Percentiles rank a stretch among this genome's conserved stretches.
Conservation (phyloP, 805 yeast genomes). For the Yamadazyma akitaensis region DNA sequence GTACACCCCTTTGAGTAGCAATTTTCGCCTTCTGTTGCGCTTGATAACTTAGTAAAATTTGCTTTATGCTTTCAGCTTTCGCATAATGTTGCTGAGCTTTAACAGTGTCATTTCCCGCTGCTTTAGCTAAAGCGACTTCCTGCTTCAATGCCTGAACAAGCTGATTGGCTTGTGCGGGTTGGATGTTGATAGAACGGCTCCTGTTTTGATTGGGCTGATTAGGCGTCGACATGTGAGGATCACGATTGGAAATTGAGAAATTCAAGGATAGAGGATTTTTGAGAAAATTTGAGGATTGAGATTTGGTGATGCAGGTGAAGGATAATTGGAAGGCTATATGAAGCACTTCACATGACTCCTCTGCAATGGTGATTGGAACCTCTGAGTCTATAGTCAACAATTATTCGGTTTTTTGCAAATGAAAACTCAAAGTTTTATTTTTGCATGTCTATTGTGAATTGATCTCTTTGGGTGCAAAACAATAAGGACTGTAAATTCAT, state of each 20-base stretch:
- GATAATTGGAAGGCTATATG: too few relatives aligned
- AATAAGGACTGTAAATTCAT: too few relatives aligned
- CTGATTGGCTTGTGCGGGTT: conserved; percentile 54
- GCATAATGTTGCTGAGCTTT: conserved; percentile 61
- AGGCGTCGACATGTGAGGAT: conserved; percentile 5
- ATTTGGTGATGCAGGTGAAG: neutral
- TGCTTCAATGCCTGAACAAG: conserved; percentile 56
- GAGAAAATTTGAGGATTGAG: neutral
- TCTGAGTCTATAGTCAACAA: too few relatives aligned
- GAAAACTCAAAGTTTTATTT: too few relatives aligned
- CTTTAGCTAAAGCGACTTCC: conserved; percentile 60
- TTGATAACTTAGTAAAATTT: conserved; percentile 54
- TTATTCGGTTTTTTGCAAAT: too few relatives aligned
- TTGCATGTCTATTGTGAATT: too few relatives aligned
- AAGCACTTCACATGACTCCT: too few relatives aligned
- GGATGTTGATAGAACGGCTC: conserved; percentile 20
- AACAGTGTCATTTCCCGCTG: conserved; percentile 55
- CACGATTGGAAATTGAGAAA: neutral
- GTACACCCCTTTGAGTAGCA: conserved; percentile 4
- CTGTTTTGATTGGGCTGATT: neutral
- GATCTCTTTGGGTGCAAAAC: too few relatives aligned
- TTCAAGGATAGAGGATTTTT: neutral
- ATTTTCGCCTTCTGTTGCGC: conserved; percentile 37
- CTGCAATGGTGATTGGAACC: too few relatives aligned
- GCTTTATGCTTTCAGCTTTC: conserved; percentile 63